Percentiles rank a stretch among this genome's conserved stretches.
phyloP scores from a whole-genome alignment of 106 monocot genomes.

The Apostasia ramifera region DNA sequence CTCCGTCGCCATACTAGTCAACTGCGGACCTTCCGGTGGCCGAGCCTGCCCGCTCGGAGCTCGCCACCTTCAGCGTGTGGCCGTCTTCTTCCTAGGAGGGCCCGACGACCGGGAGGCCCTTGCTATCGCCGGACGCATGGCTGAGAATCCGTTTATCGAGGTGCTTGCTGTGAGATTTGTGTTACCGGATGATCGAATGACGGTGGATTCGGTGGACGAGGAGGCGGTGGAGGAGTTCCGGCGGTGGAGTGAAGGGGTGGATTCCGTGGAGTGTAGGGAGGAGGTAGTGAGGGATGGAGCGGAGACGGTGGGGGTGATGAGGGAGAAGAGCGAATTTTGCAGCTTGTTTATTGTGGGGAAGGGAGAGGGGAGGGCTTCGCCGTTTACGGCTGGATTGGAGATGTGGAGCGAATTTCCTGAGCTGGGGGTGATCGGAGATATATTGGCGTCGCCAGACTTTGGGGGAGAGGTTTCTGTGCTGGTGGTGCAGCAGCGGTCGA shows the following conservation, averaged over 20 bases:
- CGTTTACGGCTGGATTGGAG: constrained; percentile 33
- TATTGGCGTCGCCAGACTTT: constrained; percentile 46
- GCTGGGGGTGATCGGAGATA: constrained; percentile 51
- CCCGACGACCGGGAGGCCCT: constrained; percentile 67
- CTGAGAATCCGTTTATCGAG: constrained; percentile 16
- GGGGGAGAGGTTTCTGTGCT: constrained; percentile 27
- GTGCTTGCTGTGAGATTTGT: constrained; percentile 35
- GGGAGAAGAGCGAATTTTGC: constrained; percentile 21
- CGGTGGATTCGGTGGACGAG: constrained; percentile 23
- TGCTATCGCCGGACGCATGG: constrained; percentile 32
- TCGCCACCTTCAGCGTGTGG: constrained; percentile 5
- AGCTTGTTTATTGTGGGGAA: constrained; percentile 61
- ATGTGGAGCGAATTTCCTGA: constrained; percentile 55
- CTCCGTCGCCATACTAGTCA: constrained; percentile 58
- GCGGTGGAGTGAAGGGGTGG: constrained; percentile 10
- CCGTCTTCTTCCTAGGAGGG: constrained; percentile 58
- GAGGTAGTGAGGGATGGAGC: constrained; percentile 40
- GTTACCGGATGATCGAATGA: neutral
- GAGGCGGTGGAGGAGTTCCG: constrained; percentile 53
- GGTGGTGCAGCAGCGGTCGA: constrained; percentile 36
- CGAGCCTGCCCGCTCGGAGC: neutral
- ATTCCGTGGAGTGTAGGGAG: constrained; percentile 37
- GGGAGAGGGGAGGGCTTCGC: constrained; percentile 19
- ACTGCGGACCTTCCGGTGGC: constrained; percentile 28
- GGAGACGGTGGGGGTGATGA: constrained; percentile 47